Base-by-base conservation (phyloP, 495 filamentous ascomycete genomes). In the Trichoderma parareesei region DNA sequence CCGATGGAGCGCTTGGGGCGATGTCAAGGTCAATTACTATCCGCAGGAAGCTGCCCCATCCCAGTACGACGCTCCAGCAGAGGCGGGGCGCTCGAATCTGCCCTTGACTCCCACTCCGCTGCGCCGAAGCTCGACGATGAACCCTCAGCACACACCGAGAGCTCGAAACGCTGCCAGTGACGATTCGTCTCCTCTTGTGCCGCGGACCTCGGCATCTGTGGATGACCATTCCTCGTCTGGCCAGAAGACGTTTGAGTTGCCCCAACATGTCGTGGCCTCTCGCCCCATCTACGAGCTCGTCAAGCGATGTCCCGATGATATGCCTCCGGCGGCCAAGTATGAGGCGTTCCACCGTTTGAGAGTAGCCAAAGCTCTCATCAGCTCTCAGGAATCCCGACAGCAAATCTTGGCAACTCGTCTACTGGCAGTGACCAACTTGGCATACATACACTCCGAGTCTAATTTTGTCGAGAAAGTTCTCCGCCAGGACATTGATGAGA, bases 381-480 rank as follows among this genome's bases (percentile, higher is more conserved):
- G 81, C 2, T 88, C 90, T 3, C 68, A 79, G 38, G 81, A 85
- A 57, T 84, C 83, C 48, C 83, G 92, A 42, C 88, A 90, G 70
- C 84, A 90, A 67, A 87, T 94, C 27, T 80, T 98, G 44, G 85
- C 87, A 40, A 86, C 93, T 61, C 88, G 93, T 33, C 78, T 97
- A 27, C 78, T 98, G 59, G 93, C 95, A 35, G 85, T 97, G 67
- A 92, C 90, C 18, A 99, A 99, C 71, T 76, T 98, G 49, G 92
- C 92, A 9, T 97, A 95, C 74, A 87, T 98, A 63, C 86, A 92
- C 69, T 81, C 84, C 3, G 95, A 98, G 69, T 73, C 80, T 6
- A 79, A 83, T 9, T 97, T 98, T 71, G 81, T 90, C 57, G 86
- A 92, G 67, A 96, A 91, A 75, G 83, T 96, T 49, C 78, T 96